Evolutionary conservation across 2,329 filamentous ascomycete species (phyloP).

Genomic region (Microsporum ferrugineum): DNA sequence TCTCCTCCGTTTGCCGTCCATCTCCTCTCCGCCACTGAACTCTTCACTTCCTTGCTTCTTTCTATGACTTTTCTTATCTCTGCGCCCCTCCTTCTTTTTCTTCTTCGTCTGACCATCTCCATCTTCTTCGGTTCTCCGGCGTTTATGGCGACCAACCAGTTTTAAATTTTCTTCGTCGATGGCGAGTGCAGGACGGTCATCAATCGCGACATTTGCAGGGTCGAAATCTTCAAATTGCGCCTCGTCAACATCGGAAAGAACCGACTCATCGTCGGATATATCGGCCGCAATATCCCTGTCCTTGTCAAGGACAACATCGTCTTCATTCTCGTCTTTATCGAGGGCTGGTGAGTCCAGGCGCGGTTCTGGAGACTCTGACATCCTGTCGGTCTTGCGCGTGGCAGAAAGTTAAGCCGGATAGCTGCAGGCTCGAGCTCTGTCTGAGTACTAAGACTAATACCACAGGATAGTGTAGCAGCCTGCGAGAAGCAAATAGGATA

Average conservation of each 20-base stretch:
- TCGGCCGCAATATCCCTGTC: conserved; percentile 23
- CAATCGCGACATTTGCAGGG: conserved; percentile 48
- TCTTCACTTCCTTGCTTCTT: conserved; percentile 54
- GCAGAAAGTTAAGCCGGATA: background rate
- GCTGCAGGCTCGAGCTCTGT: too few relatives aligned
- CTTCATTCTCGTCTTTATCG: conserved; percentile 12
- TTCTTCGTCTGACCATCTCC: conserved; percentile 51
- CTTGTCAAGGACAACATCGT: conserved; percentile 12
- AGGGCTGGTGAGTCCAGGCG: conserved; percentile 10
- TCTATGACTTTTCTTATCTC: conserved; percentile 54
- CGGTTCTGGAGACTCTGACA: conserved; percentile 31
- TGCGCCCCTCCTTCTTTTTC: conserved; percentile 50
- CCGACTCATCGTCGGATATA: conserved; percentile 50
- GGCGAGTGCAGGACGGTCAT: conserved; percentile 46
- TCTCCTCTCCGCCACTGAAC: conserved; percentile 40
- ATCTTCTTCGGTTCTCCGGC: conserved; percentile 51
- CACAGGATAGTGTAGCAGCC: background rate
- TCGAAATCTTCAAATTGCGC: conserved; percentile 56
- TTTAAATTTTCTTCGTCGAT: conserved; percentile 53
- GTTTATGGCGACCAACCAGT: conserved; percentile 51
- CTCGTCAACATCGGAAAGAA: conserved; percentile 54
- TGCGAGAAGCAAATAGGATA: background rate
- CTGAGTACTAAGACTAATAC: background rate
- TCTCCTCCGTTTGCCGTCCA: conserved; percentile 43
- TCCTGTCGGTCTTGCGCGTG: conserved; percentile 13